A percentile compares a stretch with the other conserved stretches of the same genome.
These are phyloP conservation scores for Daldinia loculata DNA, from an alignment of 495 filamentous ascomycete genomes.

Conservation along the genomic window DNA sequence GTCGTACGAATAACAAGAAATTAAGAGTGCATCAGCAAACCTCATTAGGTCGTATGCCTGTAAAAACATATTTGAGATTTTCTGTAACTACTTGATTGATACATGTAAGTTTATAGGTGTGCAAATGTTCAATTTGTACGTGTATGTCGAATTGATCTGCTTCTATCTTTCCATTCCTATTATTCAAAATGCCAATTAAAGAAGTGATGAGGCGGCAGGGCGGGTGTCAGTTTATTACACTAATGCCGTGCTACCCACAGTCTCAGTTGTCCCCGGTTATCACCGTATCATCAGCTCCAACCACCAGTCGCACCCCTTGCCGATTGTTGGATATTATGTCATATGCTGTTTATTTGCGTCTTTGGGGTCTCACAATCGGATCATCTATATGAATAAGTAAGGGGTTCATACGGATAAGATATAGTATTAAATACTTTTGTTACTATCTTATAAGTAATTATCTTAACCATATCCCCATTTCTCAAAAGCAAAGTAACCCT, in stretches of 20 bases:
- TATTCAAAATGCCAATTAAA: neutral
- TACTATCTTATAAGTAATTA: neutral
- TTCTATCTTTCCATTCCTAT: neutral
- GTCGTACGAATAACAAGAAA: neutral
- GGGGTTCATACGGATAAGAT: neutral
- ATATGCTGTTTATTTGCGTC: slow-evolving; percentile 9
- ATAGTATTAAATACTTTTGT: neutral
- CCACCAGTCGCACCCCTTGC: neutral
- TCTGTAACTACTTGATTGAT: neutral
- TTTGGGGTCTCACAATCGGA: neutral
- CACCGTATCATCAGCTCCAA: neutral
- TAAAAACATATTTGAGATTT: neutral
- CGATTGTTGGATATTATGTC: slow-evolving; percentile 16
- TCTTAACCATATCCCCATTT: no score
- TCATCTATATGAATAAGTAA: neutral
- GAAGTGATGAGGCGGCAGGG: slow-evolving; percentile 5
- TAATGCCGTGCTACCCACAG: slow-evolving; percentile 17
- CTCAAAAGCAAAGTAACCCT: no score
- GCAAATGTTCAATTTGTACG: neutral
- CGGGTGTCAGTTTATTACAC: slow-evolving; percentile 2
- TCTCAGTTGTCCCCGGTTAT: slow-evolving; percentile 4
- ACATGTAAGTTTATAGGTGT: neutral
- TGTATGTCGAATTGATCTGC: neutral
- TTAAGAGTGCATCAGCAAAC: neutral
- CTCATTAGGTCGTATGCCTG: neutral